phyloP scores from a whole-genome alignment of 2,329 filamentous ascomycete species.

The Aspergillus quadricinctus region DNA sequence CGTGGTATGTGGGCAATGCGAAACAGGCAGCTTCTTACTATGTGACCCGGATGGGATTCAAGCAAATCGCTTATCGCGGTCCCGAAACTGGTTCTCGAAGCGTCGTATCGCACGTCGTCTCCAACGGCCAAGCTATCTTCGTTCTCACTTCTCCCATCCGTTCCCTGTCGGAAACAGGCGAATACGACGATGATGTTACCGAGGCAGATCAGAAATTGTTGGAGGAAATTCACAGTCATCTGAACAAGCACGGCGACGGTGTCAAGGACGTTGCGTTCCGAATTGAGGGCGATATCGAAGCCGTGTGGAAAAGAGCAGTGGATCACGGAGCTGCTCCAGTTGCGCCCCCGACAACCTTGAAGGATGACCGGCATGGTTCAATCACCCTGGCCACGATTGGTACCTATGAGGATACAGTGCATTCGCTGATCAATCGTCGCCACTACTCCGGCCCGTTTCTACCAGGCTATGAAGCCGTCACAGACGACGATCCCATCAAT shows the following conservation, averaged over 20 bases:
- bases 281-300: slow-evolving; percentile 69
- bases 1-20: slow-evolving; percentile 91
- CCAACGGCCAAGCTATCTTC: slow-evolving; percentile 72
- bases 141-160: slow-evolving; percentile 79
- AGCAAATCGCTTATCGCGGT: slow-evolving; percentile 71
- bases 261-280: slow-evolving; percentile 91
- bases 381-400: slow-evolving; percentile 69
- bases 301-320: slow-evolving; percentile 68
- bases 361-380: slow-evolving; percentile 50
- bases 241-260: slow-evolving; percentile 79
- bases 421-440: slow-evolving; percentile 71
- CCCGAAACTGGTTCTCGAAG: slow-evolving; percentile 80
- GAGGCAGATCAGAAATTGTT: slow-evolving; percentile 60
- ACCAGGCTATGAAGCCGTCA: slow-evolving; percentile 64
- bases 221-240: slow-evolving; percentile 69
- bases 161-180: slow-evolving; percentile 47
- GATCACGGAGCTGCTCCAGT: slow-evolving; percentile 63
- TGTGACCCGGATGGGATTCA: slow-evolving; percentile 76
- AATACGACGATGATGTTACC: slow-evolving; percentile 50
- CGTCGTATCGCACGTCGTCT: slow-evolving; percentile 74
- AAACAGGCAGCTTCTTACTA: slow-evolving; percentile 89
- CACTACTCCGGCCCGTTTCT: slow-evolving; percentile 70
- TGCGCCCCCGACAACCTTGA: slow-evolving; percentile 51
- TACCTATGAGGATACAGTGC: slow-evolving; percentile 86
- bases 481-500: slow-evolving; percentile 40